A percentile compares a stretch with the other conserved stretches of the same genome.
Conservation (phyloP, 192 early-diverging fungal genomes). For the Kappamyces sp. region DNA sequence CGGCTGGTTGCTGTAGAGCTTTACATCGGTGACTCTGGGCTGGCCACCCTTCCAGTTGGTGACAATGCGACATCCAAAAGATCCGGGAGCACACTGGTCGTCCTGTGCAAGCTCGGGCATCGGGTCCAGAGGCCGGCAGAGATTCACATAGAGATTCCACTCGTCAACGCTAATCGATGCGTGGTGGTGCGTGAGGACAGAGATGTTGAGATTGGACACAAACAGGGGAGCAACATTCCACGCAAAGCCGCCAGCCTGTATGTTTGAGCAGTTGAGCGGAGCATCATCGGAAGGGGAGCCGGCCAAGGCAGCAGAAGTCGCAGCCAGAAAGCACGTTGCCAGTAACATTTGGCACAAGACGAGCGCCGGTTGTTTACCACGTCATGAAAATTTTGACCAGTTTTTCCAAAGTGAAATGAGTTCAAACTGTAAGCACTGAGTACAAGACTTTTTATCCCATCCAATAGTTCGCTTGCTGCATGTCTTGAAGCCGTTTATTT, state of each 20-base stretch:
- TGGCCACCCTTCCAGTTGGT: too few relatives aligned
- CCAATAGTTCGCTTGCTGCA: slow-evolving; percentile 85
- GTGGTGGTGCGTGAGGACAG: neutral
- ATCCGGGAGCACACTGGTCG: neutral
- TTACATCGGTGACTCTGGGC: too few relatives aligned
- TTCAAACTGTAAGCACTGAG: neutral
- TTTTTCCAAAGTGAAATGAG: too few relatives aligned
- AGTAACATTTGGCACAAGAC: neutral
- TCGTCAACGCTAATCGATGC: neutral
- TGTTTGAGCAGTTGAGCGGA: too few relatives aligned
- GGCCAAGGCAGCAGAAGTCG: neutral
- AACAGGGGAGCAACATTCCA: too few relatives aligned
- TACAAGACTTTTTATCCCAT: neutral
- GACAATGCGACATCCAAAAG: too few relatives aligned
- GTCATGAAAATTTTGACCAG: too few relatives aligned
- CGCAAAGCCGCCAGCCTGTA: too few relatives aligned
- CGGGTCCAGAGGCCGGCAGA: neutral
- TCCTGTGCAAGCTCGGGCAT: neutral
- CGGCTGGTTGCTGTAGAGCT: too few relatives aligned
- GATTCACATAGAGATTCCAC: neutral
- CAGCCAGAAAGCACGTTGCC: neutral
- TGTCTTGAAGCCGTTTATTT: slow-evolving; percentile 96
- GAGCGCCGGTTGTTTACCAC: too few relatives aligned
- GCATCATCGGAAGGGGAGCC: too few relatives aligned
- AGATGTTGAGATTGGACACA: too few relatives aligned